Evolutionary conservation across 345 rosid species (phyloP).

Genomic region (Theobroma cacao): DNA sequence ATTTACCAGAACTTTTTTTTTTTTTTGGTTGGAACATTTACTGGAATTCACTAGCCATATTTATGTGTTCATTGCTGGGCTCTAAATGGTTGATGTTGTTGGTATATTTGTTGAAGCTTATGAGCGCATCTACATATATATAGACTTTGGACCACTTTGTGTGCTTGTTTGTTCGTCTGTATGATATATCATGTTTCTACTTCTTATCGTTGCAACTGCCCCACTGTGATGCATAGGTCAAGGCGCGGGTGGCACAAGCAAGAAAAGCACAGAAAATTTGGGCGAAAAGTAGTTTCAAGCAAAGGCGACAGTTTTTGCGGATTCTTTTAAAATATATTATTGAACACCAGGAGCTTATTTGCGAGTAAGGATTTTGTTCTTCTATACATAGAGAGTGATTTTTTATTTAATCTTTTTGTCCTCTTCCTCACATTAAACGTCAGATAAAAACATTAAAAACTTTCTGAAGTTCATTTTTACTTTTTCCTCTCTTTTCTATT

Average conservation of each 20-base stretch:
- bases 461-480: background rate
- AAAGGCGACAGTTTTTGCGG: slow-evolving; percentile 88
- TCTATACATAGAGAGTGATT: background rate
- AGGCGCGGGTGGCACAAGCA: slow-evolving; percentile 73
- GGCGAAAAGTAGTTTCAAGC: slow-evolving; percentile 92
- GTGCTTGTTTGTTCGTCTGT: background rate
- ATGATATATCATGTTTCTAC: background rate
- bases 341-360: slow-evolving; percentile 91
- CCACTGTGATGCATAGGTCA: slow-evolving; percentile 46
- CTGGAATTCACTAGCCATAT: background rate
- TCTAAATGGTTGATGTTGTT: slow-evolving; percentile 13
- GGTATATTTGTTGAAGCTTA: background rate
- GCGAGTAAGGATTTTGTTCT: slow-evolving; percentile 66
- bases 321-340: slow-evolving; percentile 85
- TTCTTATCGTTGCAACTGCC: background rate
- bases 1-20: no score
- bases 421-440: background rate
- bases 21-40: no score
- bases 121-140: background rate
- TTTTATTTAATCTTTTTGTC: background rate
- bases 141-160: background rate
- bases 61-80: slow-evolving; percentile 1
- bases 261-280: slow-evolving; percentile 93
- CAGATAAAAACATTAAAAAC: background rate
- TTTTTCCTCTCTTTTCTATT: background rate